Evolutionary conservation across 176 grass and related monocot genomes (phyloP), one percentile per base, ranked within the genome.

Genomic region (Cenchrus purpureus): DNA sequence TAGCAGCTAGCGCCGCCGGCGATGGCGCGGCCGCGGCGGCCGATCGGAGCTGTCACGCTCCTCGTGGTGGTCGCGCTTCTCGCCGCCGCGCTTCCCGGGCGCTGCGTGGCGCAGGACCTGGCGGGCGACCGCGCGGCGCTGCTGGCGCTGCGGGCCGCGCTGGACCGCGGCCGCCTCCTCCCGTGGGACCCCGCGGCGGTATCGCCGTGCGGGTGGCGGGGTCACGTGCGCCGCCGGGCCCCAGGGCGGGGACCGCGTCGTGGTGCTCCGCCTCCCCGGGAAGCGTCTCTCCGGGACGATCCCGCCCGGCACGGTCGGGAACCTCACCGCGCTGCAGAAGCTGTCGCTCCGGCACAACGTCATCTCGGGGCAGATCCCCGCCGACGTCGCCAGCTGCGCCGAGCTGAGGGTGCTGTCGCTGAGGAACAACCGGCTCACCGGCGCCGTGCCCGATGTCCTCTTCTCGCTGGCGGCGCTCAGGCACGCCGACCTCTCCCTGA

Each of bases 311-410:
- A 87, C 92, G 14, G n/a, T 98, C 6, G 95, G 93, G 4, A 98
- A 93, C 77, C 95, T 98, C 19, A 98, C 95, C 13, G 91, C 89
- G 8, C 89, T 98, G 58, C 58, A 10, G 71, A 55, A 58, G 29
- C 89, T 98, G 10, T 95, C 91, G 40, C 89, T 98, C 48, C 91
- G 95, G 40, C 69, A 77, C 79, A 98, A 98, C 84, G 57, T 12
- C 50, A 84, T 98, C 64, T 75, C 73, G 22, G 95, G 93, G 12
- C 54, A 10, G 5, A 90, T 98, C 64, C 95, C 93, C 0, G 66
- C 53, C 3, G 95, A 98, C 68, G 74, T 98, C 71, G 79, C 78
- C 82, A 53, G 34, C 63, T 89, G 87, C 78, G 28, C 29, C 15
- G 20, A 79, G 46, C 91, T 98, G 12, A 13, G 62, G 3, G 50